Base-by-base conservation (phyloP, 345 rosid species). In the Linum lewisii region DNA sequence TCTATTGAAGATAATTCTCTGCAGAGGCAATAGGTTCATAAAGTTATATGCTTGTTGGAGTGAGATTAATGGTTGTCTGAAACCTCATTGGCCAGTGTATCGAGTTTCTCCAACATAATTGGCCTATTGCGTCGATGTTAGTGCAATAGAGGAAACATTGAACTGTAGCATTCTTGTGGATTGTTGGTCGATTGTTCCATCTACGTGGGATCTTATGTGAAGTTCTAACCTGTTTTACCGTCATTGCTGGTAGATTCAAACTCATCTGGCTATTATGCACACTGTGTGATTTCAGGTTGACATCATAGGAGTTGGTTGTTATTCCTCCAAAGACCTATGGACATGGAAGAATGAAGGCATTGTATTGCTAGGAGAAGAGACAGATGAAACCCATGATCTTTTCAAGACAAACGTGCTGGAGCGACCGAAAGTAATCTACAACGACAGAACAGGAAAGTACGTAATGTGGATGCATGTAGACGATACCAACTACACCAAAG, bases 381-480 rank as follows among this genome's bases (percentile, higher is more conserved):
- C 78, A 32, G 66, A 86, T 69, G 86, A 82, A 67, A 82, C 82
- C 1, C 91, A 81, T 59, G 97, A 88, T 71, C 84, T 93, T 61
- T 78, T 89, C 58, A 89, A 82, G 73, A 81, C 80, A 53, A 93
- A 87, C 5, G 99, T 89, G 59, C 90, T 93, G 22, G 99, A 93
- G 72, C 78, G 97, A 73, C 97, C 97, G 18, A 93, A 93, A 77
- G 97, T 93, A 26, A 73, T 89, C 37, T 85, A 83, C 88, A 89
- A 85, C 50, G 83, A 78, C 18, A 79, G 63, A 54, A 83, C 94
- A 0, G 76, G 75, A 19, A 88, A 89, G 57, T 89, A 93, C 29
- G 94, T 89, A 53, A 93, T 93, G 94, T 93, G 97, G 97, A 89
- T 93, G 99, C 99, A 93, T 65, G 78, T 89, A 2, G 99, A 93